Evolutionary conservation across 2,329 filamentous ascomycete species (phyloP), one percentile per base, ranked within the genome.

Genomic region (Trichoderma cornu-damae): DNA sequence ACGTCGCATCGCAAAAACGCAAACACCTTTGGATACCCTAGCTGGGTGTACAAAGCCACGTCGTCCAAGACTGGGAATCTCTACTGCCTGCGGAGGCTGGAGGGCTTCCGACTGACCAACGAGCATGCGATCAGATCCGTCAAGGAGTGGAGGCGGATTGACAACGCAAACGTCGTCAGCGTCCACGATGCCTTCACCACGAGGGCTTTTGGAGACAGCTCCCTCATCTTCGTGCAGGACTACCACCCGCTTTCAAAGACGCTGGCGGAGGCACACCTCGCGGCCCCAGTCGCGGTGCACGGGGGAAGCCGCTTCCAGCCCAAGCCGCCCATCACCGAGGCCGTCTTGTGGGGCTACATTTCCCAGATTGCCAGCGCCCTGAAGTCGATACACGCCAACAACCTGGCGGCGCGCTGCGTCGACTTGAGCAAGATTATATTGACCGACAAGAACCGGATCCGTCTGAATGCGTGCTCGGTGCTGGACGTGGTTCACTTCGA

Each of bases 101-200:
- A 96, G 79, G 88, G 90, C 48, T 96, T 91, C 68, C 87, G 90
- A 9, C 74, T 97, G 50, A 94, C 88, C 12, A 96, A 92, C 66
- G 92, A 96, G 66, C 87, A 90, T 64, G 89, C 92, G 3, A 95
- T 97, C 52, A 83, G 88, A 59, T 85, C 88, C 1, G 88, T 94
- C 56, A 90, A 92, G 65, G 86, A 89, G 9, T 99, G 94, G 94
- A 93, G 92, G 67, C 84, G 88, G 59, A 83, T 99, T 48, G 82
- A 83, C 67, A 93, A 87, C 66, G 88, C 86, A 57, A 90, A 85
- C 62, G 83, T 97, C 18, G 93, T 97, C 28, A 88, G 87, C 0
- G 83, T 96, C 7, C 86, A 96, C 66, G 91, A 96, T 72, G 90
- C 90, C 0, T 99, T 99, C 67, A 99, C 94, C 0, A 95, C 90